phyloP scores from a whole-genome alignment of 2,329 filamentous ascomycete genomes.

The Penicillium sp. region DNA sequence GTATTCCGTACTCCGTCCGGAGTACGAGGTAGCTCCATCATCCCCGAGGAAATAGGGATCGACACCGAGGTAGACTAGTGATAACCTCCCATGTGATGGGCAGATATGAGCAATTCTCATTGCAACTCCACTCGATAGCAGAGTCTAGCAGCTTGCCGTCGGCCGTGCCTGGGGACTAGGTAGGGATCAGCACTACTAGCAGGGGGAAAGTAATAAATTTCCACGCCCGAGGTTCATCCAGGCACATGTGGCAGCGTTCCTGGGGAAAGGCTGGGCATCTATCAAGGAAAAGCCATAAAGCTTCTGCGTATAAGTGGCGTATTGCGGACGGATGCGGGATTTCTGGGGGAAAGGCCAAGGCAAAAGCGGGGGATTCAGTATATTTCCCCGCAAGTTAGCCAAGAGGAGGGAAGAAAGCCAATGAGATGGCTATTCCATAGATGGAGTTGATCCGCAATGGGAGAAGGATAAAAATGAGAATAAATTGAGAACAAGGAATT shows the following conservation, averaged over 20 bases:
- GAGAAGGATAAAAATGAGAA: no score
- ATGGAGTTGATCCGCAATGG: not conserved
- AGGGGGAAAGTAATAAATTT: not conserved
- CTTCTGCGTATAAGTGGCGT: slow-evolving; percentile 4
- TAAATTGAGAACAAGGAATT: not conserved
- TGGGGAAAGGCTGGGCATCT: not conserved
- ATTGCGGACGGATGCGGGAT: not conserved
- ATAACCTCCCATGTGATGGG: slow-evolving; percentile 7
- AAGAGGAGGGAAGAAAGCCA: not conserved
- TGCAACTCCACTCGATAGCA: slow-evolving; percentile 1
- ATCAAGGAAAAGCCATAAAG: not conserved
- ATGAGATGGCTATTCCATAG: not conserved
- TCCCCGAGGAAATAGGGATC: slow-evolving; percentile 9
- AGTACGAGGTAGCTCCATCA: not conserved
- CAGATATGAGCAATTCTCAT: not conserved
- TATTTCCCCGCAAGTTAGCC: slow-evolving; percentile 1
- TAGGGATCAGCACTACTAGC: slow-evolving; percentile 5
- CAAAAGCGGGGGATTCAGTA: not conserved
- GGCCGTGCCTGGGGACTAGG: slow-evolving; percentile 5
- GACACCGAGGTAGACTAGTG: slow-evolving; percentile 9
- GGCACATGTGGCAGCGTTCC: slow-evolving; percentile 5
- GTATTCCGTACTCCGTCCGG: not conserved
- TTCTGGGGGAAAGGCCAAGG: not conserved
- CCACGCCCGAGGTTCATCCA: slow-evolving; percentile 6
- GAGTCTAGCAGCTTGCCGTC: not conserved